These are phyloP conservation scores for Xylaria polymorpha DNA, from an alignment of 2,329 filamentous ascomycete species.

Conservation along the genomic window DNA sequence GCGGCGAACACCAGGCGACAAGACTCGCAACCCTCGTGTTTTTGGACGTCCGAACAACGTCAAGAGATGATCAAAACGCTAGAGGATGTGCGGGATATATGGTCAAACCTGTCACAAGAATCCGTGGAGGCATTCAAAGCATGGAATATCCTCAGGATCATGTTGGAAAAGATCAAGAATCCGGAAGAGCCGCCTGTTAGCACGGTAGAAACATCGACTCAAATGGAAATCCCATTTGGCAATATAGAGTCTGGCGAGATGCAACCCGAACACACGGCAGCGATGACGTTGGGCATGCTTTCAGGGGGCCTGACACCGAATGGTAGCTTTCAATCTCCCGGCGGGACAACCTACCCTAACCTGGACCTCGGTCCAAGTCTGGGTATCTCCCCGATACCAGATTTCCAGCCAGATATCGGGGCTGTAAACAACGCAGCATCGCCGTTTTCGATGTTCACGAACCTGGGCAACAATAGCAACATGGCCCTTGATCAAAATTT, in stretches of 20 bases:
- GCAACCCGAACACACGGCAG: slow-evolving; percentile 56
- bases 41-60: slow-evolving; percentile 70
- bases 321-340: slow-evolving; percentile 51
- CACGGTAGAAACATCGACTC: slow-evolving; percentile 34
- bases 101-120: slow-evolving; percentile 79
- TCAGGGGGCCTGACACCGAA: slow-evolving; percentile 53
- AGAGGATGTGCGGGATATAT: slow-evolving; percentile 79
- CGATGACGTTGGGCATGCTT: slow-evolving; percentile 58
- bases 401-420: slow-evolving; percentile 53
- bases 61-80: slow-evolving; percentile 81
- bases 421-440: slow-evolving; percentile 54
- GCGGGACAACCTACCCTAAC: slow-evolving; percentile 55
- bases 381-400: slow-evolving; percentile 50
- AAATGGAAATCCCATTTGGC: slow-evolving; percentile 46
- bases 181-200: slow-evolving; percentile 49
- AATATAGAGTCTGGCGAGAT: slow-evolving; percentile 46
- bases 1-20: slow-evolving; percentile 58
- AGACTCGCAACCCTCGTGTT: slow-evolving; percentile 59
- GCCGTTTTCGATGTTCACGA: slow-evolving; percentile 66
- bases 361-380: slow-evolving; percentile 56
- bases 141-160: slow-evolving; percentile 80
- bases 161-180: slow-evolving; percentile 80
- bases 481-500: slow-evolving; percentile 64
- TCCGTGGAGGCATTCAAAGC: slow-evolving; percentile 95
- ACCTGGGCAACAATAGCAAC: slow-evolving; percentile 52